Evolutionary conservation across 257 asterid genomes (phyloP), one percentile per base, ranked within the genome.

Genomic region (Oldenlandia corymbosa): DNA sequence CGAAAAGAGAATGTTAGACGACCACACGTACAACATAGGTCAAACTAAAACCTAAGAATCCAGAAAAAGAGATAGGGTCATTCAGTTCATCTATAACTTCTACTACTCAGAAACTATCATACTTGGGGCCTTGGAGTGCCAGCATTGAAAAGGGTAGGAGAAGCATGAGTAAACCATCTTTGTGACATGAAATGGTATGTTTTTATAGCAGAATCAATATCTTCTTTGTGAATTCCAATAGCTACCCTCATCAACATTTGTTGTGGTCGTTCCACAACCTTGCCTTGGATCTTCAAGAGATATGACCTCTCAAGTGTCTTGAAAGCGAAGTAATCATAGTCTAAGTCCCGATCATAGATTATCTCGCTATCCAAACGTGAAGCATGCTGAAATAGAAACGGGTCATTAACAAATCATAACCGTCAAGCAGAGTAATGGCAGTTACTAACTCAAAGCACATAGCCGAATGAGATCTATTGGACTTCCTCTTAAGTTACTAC

Each of bases 71-170:
- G n/a, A n/a, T n/a, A n/a, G n/a, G 27, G 37, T 5, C 10, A 31
- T 18, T 56, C 43, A 31, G 32, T 31, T 32, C 27, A 31, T 31
- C 9, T n/a, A n/a, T n/a, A n/a, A n/a, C n/a, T n/a, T n/a, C n/a
- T n/a, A n/a, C n/a, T n/a, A n/a, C n/a, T n/a, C n/a, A n/a, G n/a
- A n/a, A n/a, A n/a, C 31, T 50, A 62, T 34, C 80, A 2, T 76
- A 90, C 99, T 68, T 93, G 99, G 47, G 99, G 99, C 57, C 90
- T 85, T 55, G 99, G 99, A 57, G 97, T 93, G 74, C 97, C 99
- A 12, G 97, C 94, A 75, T 93, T 89, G 51, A 93, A 93, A 66
- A 93, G 91, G 34, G 99, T 93, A 2, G 99, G 99, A 55, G 97
- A 87, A 34, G 99, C 99, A 76, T 93, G 99, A 53, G 97, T 86